Conservation (phyloP, 2,329 filamentous ascomycete genomes). For the Alternaria incomplexa region DNA sequence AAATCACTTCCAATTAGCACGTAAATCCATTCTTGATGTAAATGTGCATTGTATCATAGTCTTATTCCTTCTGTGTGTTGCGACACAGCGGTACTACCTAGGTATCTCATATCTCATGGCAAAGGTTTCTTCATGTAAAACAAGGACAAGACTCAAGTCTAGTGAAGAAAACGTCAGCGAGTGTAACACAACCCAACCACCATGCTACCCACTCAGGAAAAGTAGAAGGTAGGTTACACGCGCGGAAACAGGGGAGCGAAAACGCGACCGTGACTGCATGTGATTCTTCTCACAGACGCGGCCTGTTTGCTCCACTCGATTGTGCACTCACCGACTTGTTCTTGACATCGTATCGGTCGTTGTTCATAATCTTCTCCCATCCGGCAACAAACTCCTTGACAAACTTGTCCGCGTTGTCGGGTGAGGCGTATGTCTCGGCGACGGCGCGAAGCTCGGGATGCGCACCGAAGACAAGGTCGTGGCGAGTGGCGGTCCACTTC, state of each 20-base stretch:
- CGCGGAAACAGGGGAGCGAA: neutral
- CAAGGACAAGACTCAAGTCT: conserved; percentile 11
- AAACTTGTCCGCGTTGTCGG: conserved; percentile 68
- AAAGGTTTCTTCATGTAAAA: conserved; percentile 5
- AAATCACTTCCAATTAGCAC: neutral
- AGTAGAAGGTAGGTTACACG: neutral
- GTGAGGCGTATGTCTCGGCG: conserved; percentile 70
- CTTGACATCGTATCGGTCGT: conserved; percentile 69
- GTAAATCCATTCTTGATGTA: neutral
- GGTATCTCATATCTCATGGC: conserved; percentile 5
- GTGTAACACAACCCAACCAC: conserved; percentile 11
- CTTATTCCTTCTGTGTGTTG: neutral
- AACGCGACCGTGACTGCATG: conserved; percentile 6
- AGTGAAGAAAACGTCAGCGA: conserved; percentile 12
- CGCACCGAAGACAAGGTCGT: conserved; percentile 74
- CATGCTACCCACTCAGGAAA: conserved; percentile 3
- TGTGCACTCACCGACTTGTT: conserved; percentile 40
- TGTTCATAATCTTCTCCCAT: conserved; percentile 77
- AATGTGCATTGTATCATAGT: neutral
- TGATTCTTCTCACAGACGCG: conserved; percentile 24
- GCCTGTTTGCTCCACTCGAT: conserved; percentile 31
- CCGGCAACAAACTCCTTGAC: conserved; percentile 73
- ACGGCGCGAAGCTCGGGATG: conserved; percentile 75
- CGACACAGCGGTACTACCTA: conserved; percentile 8
- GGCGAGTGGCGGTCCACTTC: conserved; percentile 74